Conservation (phyloP, 768 basidiomycete species). For the Leccinum longicurvipes region DNA sequence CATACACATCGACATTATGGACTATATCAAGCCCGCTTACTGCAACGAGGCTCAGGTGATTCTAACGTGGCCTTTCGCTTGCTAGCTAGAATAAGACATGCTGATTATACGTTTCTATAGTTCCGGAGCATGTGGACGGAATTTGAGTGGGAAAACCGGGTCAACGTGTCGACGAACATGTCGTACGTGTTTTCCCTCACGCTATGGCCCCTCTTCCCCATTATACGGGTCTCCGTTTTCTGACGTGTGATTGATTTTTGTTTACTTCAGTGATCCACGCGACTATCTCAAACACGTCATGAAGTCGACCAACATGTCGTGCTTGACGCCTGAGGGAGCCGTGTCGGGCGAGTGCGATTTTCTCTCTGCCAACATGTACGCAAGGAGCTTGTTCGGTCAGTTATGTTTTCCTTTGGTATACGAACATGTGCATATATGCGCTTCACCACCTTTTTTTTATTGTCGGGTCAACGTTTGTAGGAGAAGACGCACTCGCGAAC, state of each 20-base stretch:
- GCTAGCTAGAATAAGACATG: neutral
- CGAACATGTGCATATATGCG: too few relatives aligned
- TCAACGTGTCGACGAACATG: conserved; percentile 84
- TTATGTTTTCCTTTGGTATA: conserved; percentile 7
- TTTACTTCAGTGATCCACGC: conserved; percentile 64
- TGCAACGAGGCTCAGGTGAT: conserved; percentile 90
- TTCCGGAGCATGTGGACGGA: conserved; percentile 99
- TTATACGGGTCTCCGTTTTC: neutral
- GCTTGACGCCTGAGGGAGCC: conserved; percentile 84
- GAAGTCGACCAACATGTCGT: conserved; percentile 97
- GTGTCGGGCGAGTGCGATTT: conserved; percentile 96
- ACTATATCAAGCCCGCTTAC: conserved; percentile 57
- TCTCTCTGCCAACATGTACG: conserved; percentile 95
- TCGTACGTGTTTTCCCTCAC: conserved; percentile 49
- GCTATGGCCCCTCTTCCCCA: neutral
- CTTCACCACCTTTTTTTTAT: neutral
- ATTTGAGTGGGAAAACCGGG: conserved; percentile 99
- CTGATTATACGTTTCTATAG: conserved; percentile 35
- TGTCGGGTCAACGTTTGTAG: conserved; percentile 34
- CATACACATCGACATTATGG: conserved; percentile 93
- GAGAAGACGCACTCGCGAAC: conserved; percentile 96
- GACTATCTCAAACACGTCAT: conserved; percentile 93
- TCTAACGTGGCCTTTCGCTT: neutral
- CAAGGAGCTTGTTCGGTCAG: conserved; percentile 88
- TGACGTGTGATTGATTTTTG: neutral